These are phyloP conservation scores for Wickerhamiella pararugosa DNA, from an alignment of 1,139 yeast genomes.

Conservation along the genomic window DNA sequence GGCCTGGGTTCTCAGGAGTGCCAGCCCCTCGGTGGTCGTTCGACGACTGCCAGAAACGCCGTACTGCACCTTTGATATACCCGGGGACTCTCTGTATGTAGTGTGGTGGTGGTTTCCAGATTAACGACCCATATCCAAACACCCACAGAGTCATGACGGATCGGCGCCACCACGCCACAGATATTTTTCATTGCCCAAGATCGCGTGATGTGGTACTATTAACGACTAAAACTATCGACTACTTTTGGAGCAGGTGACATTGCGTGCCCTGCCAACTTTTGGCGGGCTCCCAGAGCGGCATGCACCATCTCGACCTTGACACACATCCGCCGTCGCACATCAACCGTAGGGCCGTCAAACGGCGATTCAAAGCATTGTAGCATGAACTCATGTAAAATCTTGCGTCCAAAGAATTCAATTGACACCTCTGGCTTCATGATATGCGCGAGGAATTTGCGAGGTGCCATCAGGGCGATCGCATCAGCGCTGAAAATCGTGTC, in stretches of 20 bases:
- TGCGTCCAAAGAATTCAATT: conserved; percentile 8
- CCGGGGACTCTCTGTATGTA: conserved; percentile 53
- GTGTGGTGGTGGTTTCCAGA: conserved; percentile 84
- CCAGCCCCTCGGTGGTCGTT: conserved; percentile 66
- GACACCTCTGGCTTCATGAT: conserved; percentile 9
- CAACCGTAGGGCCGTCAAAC: conserved; percentile 8
- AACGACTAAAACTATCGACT: no score
- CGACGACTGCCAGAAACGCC: conserved; percentile 87
- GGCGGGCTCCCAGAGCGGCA: neutral
- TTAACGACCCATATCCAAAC: conserved; percentile 80
- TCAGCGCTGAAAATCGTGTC: neutral
- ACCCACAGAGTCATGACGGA: conserved; percentile 35
- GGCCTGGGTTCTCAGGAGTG: conserved; percentile 67
- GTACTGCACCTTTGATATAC: conserved; percentile 52
- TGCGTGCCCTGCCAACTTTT: neutral
- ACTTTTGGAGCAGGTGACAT: no score
- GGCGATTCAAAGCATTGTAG: conserved; percentile 13
- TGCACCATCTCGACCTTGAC: conserved; percentile 5
- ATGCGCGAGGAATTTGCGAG: conserved; percentile 8
- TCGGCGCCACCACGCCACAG: no score
- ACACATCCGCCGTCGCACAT: conserved; percentile 1
- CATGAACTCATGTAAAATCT: conserved; percentile 11
- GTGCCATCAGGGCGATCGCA: conserved; percentile 4
- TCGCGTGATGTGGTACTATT: no score
- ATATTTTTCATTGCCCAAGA: no score